Evolutionary conservation across 169 alveolate genomes (phyloP).

Genomic region (Plasmodium reichenowi): DNA sequence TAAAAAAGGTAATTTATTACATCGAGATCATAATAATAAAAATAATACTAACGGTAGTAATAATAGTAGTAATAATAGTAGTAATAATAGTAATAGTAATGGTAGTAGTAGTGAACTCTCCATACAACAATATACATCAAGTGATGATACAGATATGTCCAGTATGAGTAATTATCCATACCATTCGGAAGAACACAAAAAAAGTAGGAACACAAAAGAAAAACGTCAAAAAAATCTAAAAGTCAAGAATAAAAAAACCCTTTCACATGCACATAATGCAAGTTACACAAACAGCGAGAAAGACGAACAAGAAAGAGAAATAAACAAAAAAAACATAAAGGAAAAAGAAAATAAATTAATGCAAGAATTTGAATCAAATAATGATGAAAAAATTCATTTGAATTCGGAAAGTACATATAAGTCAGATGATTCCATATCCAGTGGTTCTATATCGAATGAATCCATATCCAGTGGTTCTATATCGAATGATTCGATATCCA

Average conservation of each 20-base stretch:
- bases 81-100: too few species aligned
- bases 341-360: slow-evolving; percentile 2
- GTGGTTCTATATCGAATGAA: too few species aligned
- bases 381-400: not conserved
- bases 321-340: not conserved
- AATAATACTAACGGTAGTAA: too few species aligned
- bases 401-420: too few species aligned
- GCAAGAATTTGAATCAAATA: not conserved
- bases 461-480: too few species aligned
- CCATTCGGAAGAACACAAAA: not conserved
- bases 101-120: too few species aligned
- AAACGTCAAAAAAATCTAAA: not conserved
- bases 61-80: too few species aligned
- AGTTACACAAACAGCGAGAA: not conserved
- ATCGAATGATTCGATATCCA: too few species aligned
- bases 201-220: not conserved
- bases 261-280: not conserved
- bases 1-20: not conserved
- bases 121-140: too few species aligned
- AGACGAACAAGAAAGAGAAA: slow-evolving; percentile 3
- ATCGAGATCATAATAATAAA: too few species aligned
- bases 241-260: not conserved
- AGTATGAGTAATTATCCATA: slow-evolving; percentile 7
- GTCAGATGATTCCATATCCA: too few species aligned
- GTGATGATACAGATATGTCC: too few species aligned